Percentiles rank a stretch among this genome's conserved stretches.
These are phyloP conservation scores for Magnaporthiopsis poae DNA, from an alignment of 2,329 filamentous ascomycete genomes.

Conservation along the genomic window DNA sequence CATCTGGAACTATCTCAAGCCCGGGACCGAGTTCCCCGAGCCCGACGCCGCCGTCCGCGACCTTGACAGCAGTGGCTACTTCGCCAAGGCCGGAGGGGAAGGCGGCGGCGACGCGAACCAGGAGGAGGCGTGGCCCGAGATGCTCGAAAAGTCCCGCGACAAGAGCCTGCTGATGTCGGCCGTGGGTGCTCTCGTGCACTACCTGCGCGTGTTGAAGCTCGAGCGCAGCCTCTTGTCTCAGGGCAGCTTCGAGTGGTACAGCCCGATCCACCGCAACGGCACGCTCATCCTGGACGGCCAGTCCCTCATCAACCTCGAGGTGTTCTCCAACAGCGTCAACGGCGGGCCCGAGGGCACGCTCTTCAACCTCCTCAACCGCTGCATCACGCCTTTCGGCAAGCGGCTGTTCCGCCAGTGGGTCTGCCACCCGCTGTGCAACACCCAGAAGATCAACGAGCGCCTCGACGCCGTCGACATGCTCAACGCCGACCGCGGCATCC, in stretches of 20 bases:
- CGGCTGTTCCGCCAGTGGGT: slow-evolving; percentile 94
- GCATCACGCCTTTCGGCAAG: slow-evolving; percentile 93
- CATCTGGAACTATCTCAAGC: slow-evolving; percentile 88
- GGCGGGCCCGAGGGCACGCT: slow-evolving; percentile 77
- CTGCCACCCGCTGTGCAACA: slow-evolving; percentile 84
- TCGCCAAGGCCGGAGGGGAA: slow-evolving; percentile 41
- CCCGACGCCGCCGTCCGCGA: slow-evolving; percentile 74
- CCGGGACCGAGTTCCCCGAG: slow-evolving; percentile 81
- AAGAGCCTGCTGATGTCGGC: slow-evolving; percentile 84
- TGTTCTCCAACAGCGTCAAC: slow-evolving; percentile 88
- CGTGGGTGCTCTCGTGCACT: slow-evolving; percentile 78
- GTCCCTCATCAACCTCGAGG: slow-evolving; percentile 92
- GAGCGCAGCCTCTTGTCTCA: slow-evolving; percentile 80
- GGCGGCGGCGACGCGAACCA: slow-evolving; percentile 17
- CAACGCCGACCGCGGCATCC: slow-evolving; percentile 69
- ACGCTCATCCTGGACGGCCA: slow-evolving; percentile 90
- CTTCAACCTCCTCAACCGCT: slow-evolving; percentile 83
- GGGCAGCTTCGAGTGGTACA: slow-evolving; percentile 83
- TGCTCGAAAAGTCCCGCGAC: slow-evolving; percentile 59
- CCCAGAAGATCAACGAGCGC: slow-evolving; percentile 79
- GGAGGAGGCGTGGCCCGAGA: slow-evolving; percentile 60
- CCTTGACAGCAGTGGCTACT: slow-evolving; percentile 71
- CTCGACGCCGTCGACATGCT: slow-evolving; percentile 89
- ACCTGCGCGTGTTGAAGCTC: slow-evolving; percentile 76
- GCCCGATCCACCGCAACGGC: slow-evolving; percentile 80